These are phyloP conservation scores for Tetraselmis chui DNA, from an alignment of 139 green algal species.

Conservation along the genomic window DNA sequence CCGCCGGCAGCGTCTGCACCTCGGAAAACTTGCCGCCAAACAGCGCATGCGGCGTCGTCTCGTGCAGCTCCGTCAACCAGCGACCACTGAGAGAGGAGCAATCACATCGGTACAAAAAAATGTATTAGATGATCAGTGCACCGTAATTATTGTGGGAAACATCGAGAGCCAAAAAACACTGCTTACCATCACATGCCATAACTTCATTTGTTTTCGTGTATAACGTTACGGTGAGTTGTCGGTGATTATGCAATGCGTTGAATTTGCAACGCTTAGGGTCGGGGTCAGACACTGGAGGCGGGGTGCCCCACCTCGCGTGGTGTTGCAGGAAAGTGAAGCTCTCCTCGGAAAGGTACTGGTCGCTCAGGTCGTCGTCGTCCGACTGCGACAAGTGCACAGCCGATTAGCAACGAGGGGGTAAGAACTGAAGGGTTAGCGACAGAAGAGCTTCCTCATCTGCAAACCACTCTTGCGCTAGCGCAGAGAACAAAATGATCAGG, in stretches of 20 bases:
- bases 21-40: background rate
- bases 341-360: background rate
- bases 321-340: background rate
- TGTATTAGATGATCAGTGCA: too few species aligned
- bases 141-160: too few species aligned
- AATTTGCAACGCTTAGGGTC: too few species aligned
- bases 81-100: background rate
- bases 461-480: too few species aligned
- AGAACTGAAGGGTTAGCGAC: background rate
- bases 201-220: too few species aligned
- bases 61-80: background rate
- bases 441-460: too few species aligned
- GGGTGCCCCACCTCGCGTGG: background rate
- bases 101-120: background rate
- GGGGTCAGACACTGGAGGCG: too few species aligned
- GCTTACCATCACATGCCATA: too few species aligned
- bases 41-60: background rate
- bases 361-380: background rate
- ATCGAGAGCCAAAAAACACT: too few species aligned
- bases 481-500: too few species aligned
- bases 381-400: background rate
- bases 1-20: background rate
- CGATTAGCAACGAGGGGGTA: background rate
- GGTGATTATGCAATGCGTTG: too few species aligned
- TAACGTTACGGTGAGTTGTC: too few species aligned